Conservation (phyloP, 805 yeast species). For the Crinitomyces ghanaensis region DNA sequence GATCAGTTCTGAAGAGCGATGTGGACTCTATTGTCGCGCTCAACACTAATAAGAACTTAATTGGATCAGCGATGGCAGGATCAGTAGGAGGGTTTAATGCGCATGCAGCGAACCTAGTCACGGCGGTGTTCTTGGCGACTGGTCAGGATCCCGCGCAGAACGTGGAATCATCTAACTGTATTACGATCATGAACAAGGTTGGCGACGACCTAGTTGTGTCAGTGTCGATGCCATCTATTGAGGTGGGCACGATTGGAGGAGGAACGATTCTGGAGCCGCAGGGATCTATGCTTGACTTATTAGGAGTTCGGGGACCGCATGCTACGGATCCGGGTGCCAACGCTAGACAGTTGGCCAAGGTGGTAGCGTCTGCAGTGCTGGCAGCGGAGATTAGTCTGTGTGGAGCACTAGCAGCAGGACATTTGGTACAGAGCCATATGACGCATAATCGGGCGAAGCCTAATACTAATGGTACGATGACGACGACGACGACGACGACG, state of each 20-base stretch:
- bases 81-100: slow-evolving; percentile 97
- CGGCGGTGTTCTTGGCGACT: slow-evolving; percentile 87
- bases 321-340: slow-evolving; percentile 88
- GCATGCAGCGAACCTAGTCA: slow-evolving; percentile 92
- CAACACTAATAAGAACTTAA: slow-evolving; percentile 76
- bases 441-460: slow-evolving; percentile 71
- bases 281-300: slow-evolving; percentile 85
- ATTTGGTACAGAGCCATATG: slow-evolving; percentile 96
- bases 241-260: slow-evolving; percentile 98
- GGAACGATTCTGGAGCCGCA: slow-evolving; percentile 98
- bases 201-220: slow-evolving; percentile 76
- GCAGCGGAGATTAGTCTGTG: slow-evolving; percentile 94
- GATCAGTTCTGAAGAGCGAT: slow-evolving; percentile 76
- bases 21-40: slow-evolving; percentile 87
- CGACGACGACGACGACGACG: slow-evolving; percentile 21
- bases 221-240: slow-evolving; percentile 98
- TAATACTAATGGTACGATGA: slow-evolving; percentile 30
- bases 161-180: slow-evolving; percentile 95
- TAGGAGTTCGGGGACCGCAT: slow-evolving; percentile 95
- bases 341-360: slow-evolving; percentile 83
- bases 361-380: slow-evolving; percentile 88
- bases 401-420: slow-evolving; percentile 97
- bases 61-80: slow-evolving; percentile 99
- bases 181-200: slow-evolving; percentile 80
- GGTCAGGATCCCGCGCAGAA: slow-evolving; percentile 99